Conservation (phyloP, 441 rosid species). For the Pelargonium fulgidum region DNA sequence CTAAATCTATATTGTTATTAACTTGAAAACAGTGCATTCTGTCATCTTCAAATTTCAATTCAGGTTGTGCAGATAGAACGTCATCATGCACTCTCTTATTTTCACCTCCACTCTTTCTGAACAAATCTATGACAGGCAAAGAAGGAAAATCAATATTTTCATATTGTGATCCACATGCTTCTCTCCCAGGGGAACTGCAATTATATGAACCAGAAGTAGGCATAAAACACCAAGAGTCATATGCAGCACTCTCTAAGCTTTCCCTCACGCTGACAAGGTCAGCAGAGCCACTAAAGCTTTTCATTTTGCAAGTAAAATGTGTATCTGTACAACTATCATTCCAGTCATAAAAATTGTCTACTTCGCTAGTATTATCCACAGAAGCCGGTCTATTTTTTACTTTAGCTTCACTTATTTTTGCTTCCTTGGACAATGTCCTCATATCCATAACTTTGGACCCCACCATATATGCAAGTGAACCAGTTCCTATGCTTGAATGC, state of each 20-base stretch:
- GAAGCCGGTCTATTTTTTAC: conserved; percentile 37
- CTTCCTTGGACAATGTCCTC: conserved; percentile 72
- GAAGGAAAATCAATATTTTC: conserved; percentile 52
- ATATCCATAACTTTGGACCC: conserved; percentile 96
- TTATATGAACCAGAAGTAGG: conserved; percentile 37
- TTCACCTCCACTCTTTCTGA: conserved; percentile 43
- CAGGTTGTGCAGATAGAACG: conserved; percentile 28
- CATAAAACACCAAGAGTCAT: conserved; percentile 44
- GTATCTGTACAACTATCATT: conserved; percentile 53
- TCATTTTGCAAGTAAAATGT: conserved; percentile 38
- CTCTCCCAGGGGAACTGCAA: conserved; percentile 35
- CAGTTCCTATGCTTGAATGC: conserved; percentile 95
- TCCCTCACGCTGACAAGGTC: conserved; percentile 55
- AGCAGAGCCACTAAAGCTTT: conserved; percentile 55
- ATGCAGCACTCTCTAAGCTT: conserved; percentile 49
- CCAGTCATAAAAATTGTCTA: conserved; percentile 41
- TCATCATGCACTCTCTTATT: conserved; percentile 26
- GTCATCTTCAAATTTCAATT: conserved; percentile 35
- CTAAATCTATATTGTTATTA: conserved; percentile 61
- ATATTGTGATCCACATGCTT: conserved; percentile 31
- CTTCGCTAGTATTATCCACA: conserved; percentile 35
- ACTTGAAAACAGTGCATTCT: conserved; percentile 65
- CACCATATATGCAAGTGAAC: conserved; percentile 80
- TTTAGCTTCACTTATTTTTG: conserved; percentile 36
- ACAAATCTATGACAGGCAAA: conserved; percentile 66